A percentile compares a stretch with the other conserved stretches of the same genome.
These are phyloP conservation scores for Aspergillus carlsbadensis DNA, from an alignment of 495 filamentous ascomycete genomes.

Conservation along the genomic window DNA sequence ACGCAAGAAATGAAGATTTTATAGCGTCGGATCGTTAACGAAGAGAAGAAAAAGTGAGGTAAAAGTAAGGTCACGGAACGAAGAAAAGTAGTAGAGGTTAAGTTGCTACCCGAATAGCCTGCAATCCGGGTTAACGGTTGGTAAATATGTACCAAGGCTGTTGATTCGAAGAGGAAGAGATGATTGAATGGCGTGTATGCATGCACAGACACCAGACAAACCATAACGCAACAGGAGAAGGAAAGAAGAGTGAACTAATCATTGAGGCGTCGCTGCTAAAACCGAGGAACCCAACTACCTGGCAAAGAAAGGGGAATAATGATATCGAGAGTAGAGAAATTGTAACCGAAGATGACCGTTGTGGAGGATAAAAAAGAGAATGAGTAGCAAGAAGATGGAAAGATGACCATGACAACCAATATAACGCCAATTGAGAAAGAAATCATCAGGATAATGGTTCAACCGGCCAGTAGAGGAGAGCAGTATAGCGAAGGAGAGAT, in stretches of 20 bases:
- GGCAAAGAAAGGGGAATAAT: constrained; percentile 1
- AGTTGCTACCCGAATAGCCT: constrained; percentile 4
- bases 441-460: constrained; percentile 14
- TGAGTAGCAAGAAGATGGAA: background rate
- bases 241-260: background rate
- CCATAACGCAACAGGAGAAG: background rate
- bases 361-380: background rate
- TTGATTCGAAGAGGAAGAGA: background rate
- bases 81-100: background rate
- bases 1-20: constrained; percentile 1
- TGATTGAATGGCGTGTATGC: background rate
- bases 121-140: background rate
- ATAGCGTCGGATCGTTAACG: background rate
- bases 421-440: constrained; percentile 19
- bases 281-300: background rate
- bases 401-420: constrained; percentile 14
- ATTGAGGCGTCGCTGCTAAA: background rate
- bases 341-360: constrained; percentile 3
- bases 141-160: constrained; percentile 1
- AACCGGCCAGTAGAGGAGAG: background rate
- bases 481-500: background rate
- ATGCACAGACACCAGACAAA: background rate
- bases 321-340: background rate
- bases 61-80: background rate
- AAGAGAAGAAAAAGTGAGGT: background rate